These are phyloP conservation scores for Mytilinidion resinicola DNA, from an alignment of 495 filamentous ascomycete genomes.

Conservation along the genomic window DNA sequence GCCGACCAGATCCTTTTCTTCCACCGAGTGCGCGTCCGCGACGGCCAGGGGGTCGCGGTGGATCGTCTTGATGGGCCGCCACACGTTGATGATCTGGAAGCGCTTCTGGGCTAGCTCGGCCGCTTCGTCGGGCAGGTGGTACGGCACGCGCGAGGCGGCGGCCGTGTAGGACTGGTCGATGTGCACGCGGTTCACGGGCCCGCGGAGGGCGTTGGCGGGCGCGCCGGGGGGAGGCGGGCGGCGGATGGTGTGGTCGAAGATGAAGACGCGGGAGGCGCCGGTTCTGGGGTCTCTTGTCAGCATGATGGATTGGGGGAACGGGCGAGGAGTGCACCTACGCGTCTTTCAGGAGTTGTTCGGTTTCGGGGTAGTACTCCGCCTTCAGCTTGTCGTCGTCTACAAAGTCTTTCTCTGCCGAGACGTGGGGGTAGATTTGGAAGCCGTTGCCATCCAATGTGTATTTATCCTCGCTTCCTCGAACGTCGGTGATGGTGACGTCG, in stretches of 20 bases:
- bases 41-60: constrained; percentile 56
- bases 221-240: constrained; percentile 41
- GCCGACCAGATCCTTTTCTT: constrained; percentile 58
- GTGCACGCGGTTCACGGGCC: constrained; percentile 65
- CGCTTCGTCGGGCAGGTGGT: constrained; percentile 55
- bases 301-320: too few relatives aligned
- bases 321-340: too few relatives aligned
- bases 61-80: constrained; percentile 63
- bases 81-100: constrained; percentile 79
- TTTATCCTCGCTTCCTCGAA: constrained; percentile 54
- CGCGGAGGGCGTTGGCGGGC: constrained; percentile 34
- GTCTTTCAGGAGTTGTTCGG: constrained; percentile 53
- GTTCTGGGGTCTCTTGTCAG: constrained; percentile 40
- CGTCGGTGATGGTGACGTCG: constrained; percentile 54
- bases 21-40: constrained; percentile 54
- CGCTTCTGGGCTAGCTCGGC: constrained; percentile 53
- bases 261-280: constrained; percentile 53
- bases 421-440: constrained; percentile 53
- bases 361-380: constrained; percentile 71
- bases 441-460: constrained; percentile 68
- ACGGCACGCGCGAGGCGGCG: constrained; percentile 54
- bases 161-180: constrained; percentile 72
- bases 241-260: constrained; percentile 92
- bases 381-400: constrained; percentile 56
- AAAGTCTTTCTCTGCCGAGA: constrained; percentile 54